Evolutionary conservation across 495 filamentous ascomycete genomes (phyloP).

Genomic region (Tuber brumale): DNA sequence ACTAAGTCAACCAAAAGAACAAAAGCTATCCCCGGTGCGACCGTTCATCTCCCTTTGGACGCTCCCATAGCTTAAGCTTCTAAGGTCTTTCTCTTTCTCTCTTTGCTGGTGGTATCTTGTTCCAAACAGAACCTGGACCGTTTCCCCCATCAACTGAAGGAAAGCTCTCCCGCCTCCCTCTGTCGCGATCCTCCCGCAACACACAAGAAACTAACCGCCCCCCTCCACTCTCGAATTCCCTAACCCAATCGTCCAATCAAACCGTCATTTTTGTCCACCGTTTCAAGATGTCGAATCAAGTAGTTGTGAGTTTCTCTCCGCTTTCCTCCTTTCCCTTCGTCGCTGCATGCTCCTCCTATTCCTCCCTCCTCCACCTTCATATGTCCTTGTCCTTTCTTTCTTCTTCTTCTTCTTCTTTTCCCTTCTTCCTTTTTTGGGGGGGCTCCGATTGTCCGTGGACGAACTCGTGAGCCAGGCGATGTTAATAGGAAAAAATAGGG

Average conservation of each 20-base stretch:
- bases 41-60: slow-evolving; percentile 25
- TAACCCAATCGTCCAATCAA: neutral
- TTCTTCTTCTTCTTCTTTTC: slow-evolving; percentile 28
- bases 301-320: slow-evolving; percentile 54
- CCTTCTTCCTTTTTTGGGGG: slow-evolving; percentile 27
- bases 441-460: slow-evolving; percentile 43
- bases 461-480: slow-evolving; percentile 24
- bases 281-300: slow-evolving; percentile 55
- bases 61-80: slow-evolving; percentile 27
- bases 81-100: slow-evolving; percentile 27
- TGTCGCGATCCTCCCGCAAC: slow-evolving; percentile 24
- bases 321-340: neutral
- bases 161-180: slow-evolving; percentile 22
- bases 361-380: neutral
- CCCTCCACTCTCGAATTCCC: slow-evolving; percentile 12
- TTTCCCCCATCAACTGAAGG: neutral
- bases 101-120: slow-evolving; percentile 1
- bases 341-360: neutral
- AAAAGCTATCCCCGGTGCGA: slow-evolving; percentile 20
- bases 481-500: slow-evolving; percentile 51
- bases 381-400: slow-evolving; percentile 17
- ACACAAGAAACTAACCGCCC: slow-evolving; percentile 15
- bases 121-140: neutral
- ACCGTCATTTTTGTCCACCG: slow-evolving; percentile 14
- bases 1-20: slow-evolving; percentile 3